Evolutionary conservation across 371 early-diverging fungal species (phyloP), one percentile per base, ranked within the genome.

Genomic region (Saksenaea vasiformis): DNA sequence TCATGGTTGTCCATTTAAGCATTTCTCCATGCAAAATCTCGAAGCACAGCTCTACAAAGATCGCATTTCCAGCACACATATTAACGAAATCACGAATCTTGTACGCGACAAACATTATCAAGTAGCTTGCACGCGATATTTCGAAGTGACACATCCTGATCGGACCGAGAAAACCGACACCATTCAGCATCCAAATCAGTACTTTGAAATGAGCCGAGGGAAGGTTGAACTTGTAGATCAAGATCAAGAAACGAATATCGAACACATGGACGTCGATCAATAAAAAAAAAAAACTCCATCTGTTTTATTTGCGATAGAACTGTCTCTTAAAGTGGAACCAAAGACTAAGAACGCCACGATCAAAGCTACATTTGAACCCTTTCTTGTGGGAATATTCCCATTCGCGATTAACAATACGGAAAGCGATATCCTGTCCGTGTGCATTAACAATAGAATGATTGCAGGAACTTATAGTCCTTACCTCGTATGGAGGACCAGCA

Each of bases 1-100:
- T 65, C 97, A 97, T 36, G 99, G 99, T 3, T 98, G 99, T 72
- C 99, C 99, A n/a, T 98, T 95, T 84, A 84, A 90, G 37, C 93
- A 96, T 65, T 90, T 90, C 39, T 80, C 89, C 3, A 54, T 77
- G 0, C 83, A 88, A 1, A 86, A 83, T 31, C 72, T 97, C 31
- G 78, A 84, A 31, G 72, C 80, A 2, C 79, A 84, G 11, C 65
- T 95, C 15, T 66, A 69, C 31, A 62, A 71, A 43, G 78, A 83
- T 31, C 67, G 79, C 4, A 71, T 89, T 24, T 73, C 73, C 22
- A 84, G 87, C 4, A 62, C 76, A 8, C 84, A 86, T 7, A 73
- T 87, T 8, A 70, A 76, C 19, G 93, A 94, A 65, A 85, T 98
- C 13, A 62, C 85, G 58, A 70, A 78, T 0, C 75, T 95, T 39